phyloP scores from a whole-genome alignment of 176 grass and related monocot species.

The Leersia perrieri region DNA sequence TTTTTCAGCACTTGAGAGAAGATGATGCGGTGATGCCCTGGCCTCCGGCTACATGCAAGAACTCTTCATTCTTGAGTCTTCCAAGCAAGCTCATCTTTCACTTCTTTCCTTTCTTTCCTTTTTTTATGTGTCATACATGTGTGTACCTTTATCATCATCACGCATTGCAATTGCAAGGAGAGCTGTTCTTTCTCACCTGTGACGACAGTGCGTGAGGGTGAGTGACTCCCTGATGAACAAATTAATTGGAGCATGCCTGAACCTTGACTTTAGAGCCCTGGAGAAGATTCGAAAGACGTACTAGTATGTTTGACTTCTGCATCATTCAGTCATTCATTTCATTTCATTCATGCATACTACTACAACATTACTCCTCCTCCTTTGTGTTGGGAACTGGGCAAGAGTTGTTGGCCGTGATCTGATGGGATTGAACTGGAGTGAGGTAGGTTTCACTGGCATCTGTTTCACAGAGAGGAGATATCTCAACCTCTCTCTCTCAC shows the following conservation, averaged over 20 bases:
- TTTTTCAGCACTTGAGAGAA: slow-evolving; percentile 32
- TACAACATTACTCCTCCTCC: neutral
- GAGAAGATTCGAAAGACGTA: slow-evolving; percentile 46
- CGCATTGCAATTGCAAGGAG: neutral
- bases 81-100: slow-evolving; percentile 22
- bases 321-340: neutral
- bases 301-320: slow-evolving; percentile 43
- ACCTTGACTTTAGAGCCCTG: slow-evolving; percentile 38
- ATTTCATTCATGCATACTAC: neutral
- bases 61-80: neutral
- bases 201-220: neutral
- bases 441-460: slow-evolving; percentile 28
- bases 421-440: slow-evolving; percentile 48
- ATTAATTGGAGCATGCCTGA: slow-evolving; percentile 4
- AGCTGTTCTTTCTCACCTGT: slow-evolving; percentile 7
- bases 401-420: slow-evolving; percentile 36
- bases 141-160: slow-evolving; percentile 8
- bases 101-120: neutral
- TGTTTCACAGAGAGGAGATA: slow-evolving; percentile 14
- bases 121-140: slow-evolving; percentile 16
- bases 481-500: neutral
- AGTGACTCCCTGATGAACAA: slow-evolving; percentile 35
- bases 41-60: neutral
- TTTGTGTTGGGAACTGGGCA: slow-evolving; percentile 45
- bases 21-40: too few relatives aligned